Percentiles rank a stretch among this genome's conserved stretches.
Evolutionary conservation across 2,329 filamentous ascomycete species (phyloP).

Genomic region (Exophiala calicioides): DNA sequence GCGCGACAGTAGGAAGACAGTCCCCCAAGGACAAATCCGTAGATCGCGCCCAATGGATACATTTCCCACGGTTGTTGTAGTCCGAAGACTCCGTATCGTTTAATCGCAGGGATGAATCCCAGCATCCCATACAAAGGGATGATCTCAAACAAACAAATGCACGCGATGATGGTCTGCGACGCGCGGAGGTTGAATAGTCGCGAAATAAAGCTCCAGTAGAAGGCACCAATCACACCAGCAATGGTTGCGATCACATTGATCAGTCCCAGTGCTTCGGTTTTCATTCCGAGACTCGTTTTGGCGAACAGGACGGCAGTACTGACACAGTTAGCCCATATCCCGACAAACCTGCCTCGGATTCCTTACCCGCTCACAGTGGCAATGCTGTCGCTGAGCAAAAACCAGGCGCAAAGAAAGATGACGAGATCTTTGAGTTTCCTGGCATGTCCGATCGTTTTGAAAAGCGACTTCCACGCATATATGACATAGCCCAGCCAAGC

Average conservation of each 20-base stretch:
- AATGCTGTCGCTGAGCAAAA: slow-evolving; percentile 88
- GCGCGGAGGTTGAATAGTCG: slow-evolving; percentile 69
- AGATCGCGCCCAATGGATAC: slow-evolving; percentile 87
- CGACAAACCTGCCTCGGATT: too few relatives aligned
- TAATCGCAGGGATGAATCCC: slow-evolving; percentile 80
- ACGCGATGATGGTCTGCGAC: slow-evolving; percentile 87
- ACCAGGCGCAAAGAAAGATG: slow-evolving; percentile 88
- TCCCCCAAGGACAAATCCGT: slow-evolving; percentile 92
- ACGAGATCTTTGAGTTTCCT: slow-evolving; percentile 74
- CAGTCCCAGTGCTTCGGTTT: slow-evolving; percentile 79
- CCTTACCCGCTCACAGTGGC: slow-evolving; percentile 79
- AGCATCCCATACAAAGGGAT: slow-evolving; percentile 90
- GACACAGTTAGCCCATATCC: slow-evolving; percentile 11
- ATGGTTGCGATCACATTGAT: slow-evolving; percentile 92
- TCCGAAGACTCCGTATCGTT: slow-evolving; percentile 72
- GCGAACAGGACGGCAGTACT: slow-evolving; percentile 90
- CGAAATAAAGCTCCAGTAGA: slow-evolving; percentile 83
- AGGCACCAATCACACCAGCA: slow-evolving; percentile 81
- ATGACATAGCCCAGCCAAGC: slow-evolving; percentile 71
- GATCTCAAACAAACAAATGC: slow-evolving; percentile 84
- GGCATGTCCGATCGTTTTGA: slow-evolving; percentile 75
- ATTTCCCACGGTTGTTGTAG: slow-evolving; percentile 97
- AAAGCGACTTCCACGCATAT: slow-evolving; percentile 85
- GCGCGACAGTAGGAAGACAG: slow-evolving; percentile 89
- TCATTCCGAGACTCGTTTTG: slow-evolving; percentile 90